Percentiles rank a stretch among this genome's conserved stretches.
phyloP scores from a whole-genome alignment of 192 early-diverging fungal genomes.

The Lobulomyces angularis region DNA sequence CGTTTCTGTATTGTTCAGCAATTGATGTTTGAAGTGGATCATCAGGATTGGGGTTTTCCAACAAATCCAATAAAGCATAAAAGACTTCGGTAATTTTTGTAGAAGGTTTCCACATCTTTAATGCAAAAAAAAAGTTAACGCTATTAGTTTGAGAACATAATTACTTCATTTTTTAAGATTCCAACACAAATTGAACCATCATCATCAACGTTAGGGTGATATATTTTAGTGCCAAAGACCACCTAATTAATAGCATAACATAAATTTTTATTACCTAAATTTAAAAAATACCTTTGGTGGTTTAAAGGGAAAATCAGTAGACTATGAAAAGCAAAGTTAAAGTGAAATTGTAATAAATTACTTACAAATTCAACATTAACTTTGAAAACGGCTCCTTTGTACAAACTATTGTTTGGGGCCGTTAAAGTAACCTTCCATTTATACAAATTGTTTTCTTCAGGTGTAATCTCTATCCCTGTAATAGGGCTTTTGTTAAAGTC shows the following conservation, averaged over 20 bases:
- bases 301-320: conserved; percentile 69
- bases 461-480: conserved; percentile 36
- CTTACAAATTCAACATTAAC: conserved; percentile 60
- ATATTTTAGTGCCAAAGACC: conserved; percentile 50
- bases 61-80: conserved; percentile 40
- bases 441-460: conserved; percentile 48
- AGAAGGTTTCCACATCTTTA: conserved; percentile 65
- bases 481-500: conserved; percentile 52
- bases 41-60: conserved; percentile 69
- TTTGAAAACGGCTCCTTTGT: conserved; percentile 59
- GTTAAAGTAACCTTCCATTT: conserved; percentile 38
- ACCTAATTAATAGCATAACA: not conserved
- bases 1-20: conserved; percentile 57
- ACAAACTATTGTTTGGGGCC: conserved; percentile 29
- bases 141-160: not conserved
- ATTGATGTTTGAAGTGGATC: conserved; percentile 65
- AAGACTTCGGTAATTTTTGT: conserved; percentile 60
- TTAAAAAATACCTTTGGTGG: conserved; percentile 47
- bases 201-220: conserved; percentile 74
- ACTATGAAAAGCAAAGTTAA: no score
- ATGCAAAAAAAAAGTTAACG: not conserved
- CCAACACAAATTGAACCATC: conserved; percentile 68
- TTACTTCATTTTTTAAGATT: conserved; percentile 58
- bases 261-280: not conserved
- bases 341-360: no score